Evolutionary conservation across 2,329 filamentous ascomycete genomes (phyloP), one percentile per base, ranked within the genome.

Genomic region (Trichoderma simmonsii): DNA sequence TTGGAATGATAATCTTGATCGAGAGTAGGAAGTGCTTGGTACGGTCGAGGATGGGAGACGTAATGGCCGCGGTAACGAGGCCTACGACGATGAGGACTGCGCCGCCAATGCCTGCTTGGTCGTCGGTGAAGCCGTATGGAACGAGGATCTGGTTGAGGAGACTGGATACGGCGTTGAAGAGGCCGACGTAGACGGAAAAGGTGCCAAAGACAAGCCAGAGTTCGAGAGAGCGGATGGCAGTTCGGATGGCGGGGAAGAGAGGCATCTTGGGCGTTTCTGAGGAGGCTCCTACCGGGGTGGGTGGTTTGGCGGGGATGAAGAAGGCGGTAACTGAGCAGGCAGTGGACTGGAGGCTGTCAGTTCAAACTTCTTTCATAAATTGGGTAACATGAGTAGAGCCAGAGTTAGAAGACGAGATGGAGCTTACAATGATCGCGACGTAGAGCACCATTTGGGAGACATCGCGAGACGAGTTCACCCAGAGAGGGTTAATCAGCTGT

Each of bases 91-190:
- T 98, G 39, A 98, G 87, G 9, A 98, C 82, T 0, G 93, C 96
- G 74, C 96, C 96, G 12, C 91, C 94, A 77, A 98, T 95, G 39
- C 96, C 96, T 26, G 95, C 93, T 71, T 97, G 87, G 75, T 92
- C 91, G 80, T 97, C 92, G 72, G 85, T 88, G 86, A 94, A 97
- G 77, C 90, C 92, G 82, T 98, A 95, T 0, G 96, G 96, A 51
- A 89, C 85, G 74, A 98, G 88, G 79, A 98, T 93, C 79, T 98
- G 95, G 83, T 95, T 97, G 11, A 98, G 86, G 1, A 98, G 88
- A 2, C 92, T 92, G 64, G 94, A 97, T 75, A 95, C 85, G 75
- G 92, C 92, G 86, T 98, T 98, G 90, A 99, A 99, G 84, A 96
- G 91, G 77, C 92, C 94, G 73, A 97, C 93, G 81, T 94, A 97